Base-by-base conservation (phyloP, 2,329 filamentous ascomycete species). In the Geosmithia flava region DNA sequence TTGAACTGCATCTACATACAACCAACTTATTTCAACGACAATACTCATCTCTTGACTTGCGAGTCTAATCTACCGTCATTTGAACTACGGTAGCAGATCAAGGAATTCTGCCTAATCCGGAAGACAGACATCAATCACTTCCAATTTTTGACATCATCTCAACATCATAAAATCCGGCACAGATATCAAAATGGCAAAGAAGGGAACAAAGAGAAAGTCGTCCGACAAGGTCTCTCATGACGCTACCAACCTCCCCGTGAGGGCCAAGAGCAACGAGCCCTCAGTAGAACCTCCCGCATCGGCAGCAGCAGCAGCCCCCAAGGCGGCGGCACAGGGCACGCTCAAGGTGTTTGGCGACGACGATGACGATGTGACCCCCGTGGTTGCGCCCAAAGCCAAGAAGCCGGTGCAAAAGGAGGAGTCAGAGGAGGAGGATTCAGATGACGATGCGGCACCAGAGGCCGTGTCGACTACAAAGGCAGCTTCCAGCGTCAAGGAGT, bases 381-480 rank as follows among this genome's bases (percentile, higher is more conserved):
- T 19, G 29, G 44, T 42, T 30, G 48, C 13, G 37, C 46, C 39
- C 46, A 42, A 45, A 15, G 42, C 40, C 3, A 51, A 58, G 48
- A 47, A 41, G 27, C 51, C 49, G 8, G 47, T 49, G 13, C 53
- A 54, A 16, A 48, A 54, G 1, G 57, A 60, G 16, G 55, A 59
- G 3, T 62, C 66, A 3, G 63, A 65, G 1, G 64, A 67, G 3
- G 62, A 65, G 7, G 65, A 65, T 1, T 68, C 69, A 3, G 66
- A 76, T 44, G 72, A 76, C 42, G 75, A 79, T 47, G 75, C 73
- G 45, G 75, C 75, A 0, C 76, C 76, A 8, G 77, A 80, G 59
- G 76, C 73, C 3, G 69, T 80, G n/a, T 79, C 76, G 1, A 75
- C 74, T 1, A 59, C 63, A 13, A 66, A 67, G 45, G 73, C 69